Evolutionary conservation across 73 alveolate species (phyloP).

Genomic region (Stentor roeselii): DNA sequence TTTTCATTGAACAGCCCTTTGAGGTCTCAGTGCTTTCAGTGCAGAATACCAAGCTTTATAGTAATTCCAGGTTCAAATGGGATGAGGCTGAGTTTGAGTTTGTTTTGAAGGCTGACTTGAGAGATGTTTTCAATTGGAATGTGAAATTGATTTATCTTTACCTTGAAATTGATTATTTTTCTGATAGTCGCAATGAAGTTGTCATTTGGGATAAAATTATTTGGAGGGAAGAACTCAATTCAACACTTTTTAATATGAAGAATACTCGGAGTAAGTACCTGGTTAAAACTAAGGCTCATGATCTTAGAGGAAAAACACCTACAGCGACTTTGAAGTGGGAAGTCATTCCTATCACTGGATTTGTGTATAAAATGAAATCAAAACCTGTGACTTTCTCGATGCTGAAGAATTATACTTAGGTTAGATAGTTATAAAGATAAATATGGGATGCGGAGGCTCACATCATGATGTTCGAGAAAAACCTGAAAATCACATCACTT

Average conservation of each 20-base stretch:
- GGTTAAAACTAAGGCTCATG: not conserved
- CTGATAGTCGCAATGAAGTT: not conserved
- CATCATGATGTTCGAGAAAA: too few species aligned
- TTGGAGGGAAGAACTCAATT: not conserved
- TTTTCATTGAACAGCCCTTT: not conserved
- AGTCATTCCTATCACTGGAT: conserved; percentile 6
- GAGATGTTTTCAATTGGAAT: conserved; percentile 21
- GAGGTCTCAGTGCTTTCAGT: not conserved
- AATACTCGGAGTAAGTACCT: too few species aligned
- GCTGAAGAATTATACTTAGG: not conserved
- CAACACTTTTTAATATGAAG: not conserved
- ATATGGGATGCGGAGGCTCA: too few species aligned
- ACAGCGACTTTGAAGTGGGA: conserved; percentile 18
- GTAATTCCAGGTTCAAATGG: not conserved
- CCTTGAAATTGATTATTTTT: not conserved
- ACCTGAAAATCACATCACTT: too few species aligned
- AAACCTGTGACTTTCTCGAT: not conserved
- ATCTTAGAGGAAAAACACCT: not conserved
- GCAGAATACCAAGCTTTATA: not conserved
- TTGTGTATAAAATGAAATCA: conserved; percentile 13
- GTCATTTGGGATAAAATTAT: conserved; percentile 13
- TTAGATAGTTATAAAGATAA: too few species aligned
- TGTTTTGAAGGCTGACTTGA: not conserved
- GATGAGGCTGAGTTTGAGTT: conserved; percentile 17
- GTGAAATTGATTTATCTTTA: not conserved